Percentiles rank a stretch among this genome's conserved stretches.
Evolutionary conservation across 176 grass and related monocot genomes (phyloP).

Genomic region (Oryza meridionalis): DNA sequence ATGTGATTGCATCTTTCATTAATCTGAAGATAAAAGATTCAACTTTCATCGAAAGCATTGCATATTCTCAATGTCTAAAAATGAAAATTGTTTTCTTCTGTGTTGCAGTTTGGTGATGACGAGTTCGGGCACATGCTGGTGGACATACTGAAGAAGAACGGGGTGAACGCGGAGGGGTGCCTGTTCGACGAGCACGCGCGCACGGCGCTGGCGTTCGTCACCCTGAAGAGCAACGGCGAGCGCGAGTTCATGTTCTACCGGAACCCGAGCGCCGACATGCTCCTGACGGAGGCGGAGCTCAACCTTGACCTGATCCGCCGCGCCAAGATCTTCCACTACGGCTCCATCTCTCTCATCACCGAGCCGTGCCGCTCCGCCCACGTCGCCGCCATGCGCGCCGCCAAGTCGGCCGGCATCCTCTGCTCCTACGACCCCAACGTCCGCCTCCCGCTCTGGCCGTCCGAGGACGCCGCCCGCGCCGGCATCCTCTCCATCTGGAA

Average conservation of each 20-base stretch:
- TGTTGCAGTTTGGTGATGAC: conserved; percentile 75
- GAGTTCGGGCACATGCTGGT: conserved; percentile 95
- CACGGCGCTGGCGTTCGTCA: conserved; percentile 86
- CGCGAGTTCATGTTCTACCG: conserved; percentile 99
- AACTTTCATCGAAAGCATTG: too few species aligned
- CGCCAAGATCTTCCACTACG: conserved; percentile 89
- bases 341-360: conserved; percentile 85
- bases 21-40: too few species aligned
- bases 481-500: conserved; percentile 92
- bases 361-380: conserved; percentile 81
- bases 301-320: conserved; percentile 70
- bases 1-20: too few species aligned
- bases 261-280: conserved; percentile 89
- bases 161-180: conserved; percentile 62
- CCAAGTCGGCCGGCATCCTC: conserved; percentile 70
- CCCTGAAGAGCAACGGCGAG: conserved; percentile 71
- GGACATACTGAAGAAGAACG: conserved; percentile 81
- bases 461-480: conserved; percentile 50
- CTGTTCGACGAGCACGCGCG: conserved; percentile 79
- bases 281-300: conserved; percentile 70
- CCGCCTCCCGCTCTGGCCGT: conserved; percentile 84
- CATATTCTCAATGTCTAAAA: too few species aligned
- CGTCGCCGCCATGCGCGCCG: conserved; percentile 80
- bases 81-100: too few species aligned
- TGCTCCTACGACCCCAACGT: conserved; percentile 95